Percentiles rank a stretch among this genome's conserved stretches.
phyloP scores from a whole-genome alignment of 306 rosid genomes.

The Medicago ruthenica region DNA sequence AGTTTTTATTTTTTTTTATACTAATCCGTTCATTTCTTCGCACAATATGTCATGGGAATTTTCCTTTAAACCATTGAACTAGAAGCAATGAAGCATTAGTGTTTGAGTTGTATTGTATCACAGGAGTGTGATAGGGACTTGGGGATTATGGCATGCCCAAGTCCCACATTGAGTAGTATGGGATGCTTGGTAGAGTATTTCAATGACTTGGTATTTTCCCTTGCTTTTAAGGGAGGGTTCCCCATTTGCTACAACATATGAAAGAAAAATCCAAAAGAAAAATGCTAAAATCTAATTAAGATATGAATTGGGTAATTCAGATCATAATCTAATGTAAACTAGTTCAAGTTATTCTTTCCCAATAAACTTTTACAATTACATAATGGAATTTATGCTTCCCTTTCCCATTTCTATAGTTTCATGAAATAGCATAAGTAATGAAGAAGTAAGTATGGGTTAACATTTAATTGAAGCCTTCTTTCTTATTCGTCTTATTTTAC shows the following conservation, averaged over 20 bases:
- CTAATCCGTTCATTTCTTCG: too few species aligned
- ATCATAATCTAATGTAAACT: neutral
- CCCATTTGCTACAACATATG: neutral
- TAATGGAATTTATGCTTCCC: constrained; percentile 10
- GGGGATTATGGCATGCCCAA: neutral
- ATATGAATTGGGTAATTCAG: neutral
- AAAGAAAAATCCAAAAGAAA: constrained; percentile 4
- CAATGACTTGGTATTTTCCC: neutral
- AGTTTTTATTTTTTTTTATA: too few species aligned
- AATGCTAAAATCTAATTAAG: neutral
- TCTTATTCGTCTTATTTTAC: constrained; percentile 27
- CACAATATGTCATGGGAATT: too few species aligned
- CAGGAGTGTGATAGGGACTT: too few species aligned
- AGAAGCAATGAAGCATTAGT: constrained; percentile 1
- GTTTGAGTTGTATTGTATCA: too few species aligned
- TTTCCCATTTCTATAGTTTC: neutral
- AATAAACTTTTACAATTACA: neutral
- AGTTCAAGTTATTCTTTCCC: constrained; percentile 1
- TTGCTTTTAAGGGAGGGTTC: constrained; percentile 12
- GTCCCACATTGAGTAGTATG: neutral
- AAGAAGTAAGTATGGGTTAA: neutral
- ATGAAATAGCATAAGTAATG: neutral
- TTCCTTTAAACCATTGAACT: too few species aligned
- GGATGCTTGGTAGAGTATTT: neutral
- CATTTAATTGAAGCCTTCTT: constrained; percentile 23